These are phyloP conservation scores for Saitozyma podzolica DNA, from an alignment of 768 basidiomycete species.

Conservation along the genomic window DNA sequence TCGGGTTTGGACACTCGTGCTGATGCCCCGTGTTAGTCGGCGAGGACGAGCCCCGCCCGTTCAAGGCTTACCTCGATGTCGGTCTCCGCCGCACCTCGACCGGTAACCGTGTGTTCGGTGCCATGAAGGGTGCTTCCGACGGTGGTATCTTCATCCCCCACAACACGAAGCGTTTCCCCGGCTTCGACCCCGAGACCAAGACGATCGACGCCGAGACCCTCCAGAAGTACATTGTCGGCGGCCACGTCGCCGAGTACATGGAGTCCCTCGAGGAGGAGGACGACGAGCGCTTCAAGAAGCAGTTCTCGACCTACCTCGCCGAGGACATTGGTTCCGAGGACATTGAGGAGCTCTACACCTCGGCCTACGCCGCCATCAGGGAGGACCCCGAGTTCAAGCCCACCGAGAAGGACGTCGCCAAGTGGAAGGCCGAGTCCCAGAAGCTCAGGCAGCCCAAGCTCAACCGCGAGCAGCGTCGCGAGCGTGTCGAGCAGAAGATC, in stretches of 20 bases:
- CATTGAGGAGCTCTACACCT: constrained; percentile 91
- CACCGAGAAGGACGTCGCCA: constrained; percentile 78
- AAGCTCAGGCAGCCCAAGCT: constrained; percentile 72
- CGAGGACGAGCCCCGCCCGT: constrained; percentile 94
- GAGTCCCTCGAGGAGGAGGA: constrained; percentile 99
- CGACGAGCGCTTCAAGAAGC: constrained; percentile 98
- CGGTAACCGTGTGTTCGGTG: constrained; percentile 95
- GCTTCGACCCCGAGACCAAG: constrained; percentile 90
- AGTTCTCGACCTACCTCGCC: constrained; percentile 91
- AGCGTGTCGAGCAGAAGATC: constrained; percentile 81
- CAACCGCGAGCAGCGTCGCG: constrained; percentile 73
- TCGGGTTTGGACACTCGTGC: background rate
- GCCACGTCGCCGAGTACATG: constrained; percentile 99
- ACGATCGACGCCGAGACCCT: constrained; percentile 88
- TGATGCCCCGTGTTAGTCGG: constrained; percentile 56
- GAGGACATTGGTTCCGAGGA: constrained; percentile 95
- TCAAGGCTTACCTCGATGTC: constrained; percentile 98
- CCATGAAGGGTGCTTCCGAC: constrained; percentile 96
- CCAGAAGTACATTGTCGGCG: constrained; percentile 96
- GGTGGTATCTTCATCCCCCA: constrained; percentile 98
- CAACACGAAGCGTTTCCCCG: constrained; percentile 96
- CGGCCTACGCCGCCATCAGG: constrained; percentile 92
- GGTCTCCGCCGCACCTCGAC: constrained; percentile 97
- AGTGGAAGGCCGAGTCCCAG: constrained; percentile 79
- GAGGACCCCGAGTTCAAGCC: constrained; percentile 90